phyloP scores from a whole-genome alignment of 1,139 yeast genomes.

The Blastobotrys raffinosifermentans region DNA sequence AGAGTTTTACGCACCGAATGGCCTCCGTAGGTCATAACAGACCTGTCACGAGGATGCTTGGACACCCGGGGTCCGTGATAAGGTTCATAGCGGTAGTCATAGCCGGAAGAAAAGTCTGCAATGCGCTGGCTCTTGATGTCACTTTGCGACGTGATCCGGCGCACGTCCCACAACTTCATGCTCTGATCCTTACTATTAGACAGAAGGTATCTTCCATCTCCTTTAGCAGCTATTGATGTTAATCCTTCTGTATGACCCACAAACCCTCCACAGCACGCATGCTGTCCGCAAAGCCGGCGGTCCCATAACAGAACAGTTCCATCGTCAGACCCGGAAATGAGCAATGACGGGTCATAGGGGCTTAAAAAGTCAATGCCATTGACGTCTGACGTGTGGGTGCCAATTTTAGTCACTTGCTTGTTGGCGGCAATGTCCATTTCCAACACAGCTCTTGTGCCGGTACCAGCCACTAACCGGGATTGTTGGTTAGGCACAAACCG shows the following conservation, averaged over 20 bases:
- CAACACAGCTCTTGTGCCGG: conserved; percentile 14
- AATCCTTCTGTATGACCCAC: conserved; percentile 67
- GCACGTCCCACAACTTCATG: conserved; percentile 32
- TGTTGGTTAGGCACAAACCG: conserved; percentile 21
- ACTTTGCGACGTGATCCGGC: conserved; percentile 19
- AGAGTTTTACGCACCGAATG: conserved; percentile 29
- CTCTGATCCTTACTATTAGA: conserved; percentile 32
- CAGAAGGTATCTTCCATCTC: conserved; percentile 27
- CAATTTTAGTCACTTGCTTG: conserved; percentile 5
- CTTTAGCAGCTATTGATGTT: conserved; percentile 27
- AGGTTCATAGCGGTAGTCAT: conserved; percentile 25
- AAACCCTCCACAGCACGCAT: conserved; percentile 53
- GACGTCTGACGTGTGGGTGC: conserved; percentile 15
- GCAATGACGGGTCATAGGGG: conserved; percentile 57
- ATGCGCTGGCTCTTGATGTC: conserved; percentile 11
- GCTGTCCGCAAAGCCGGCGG: conserved; percentile 44
- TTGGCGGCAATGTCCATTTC: conserved; percentile 1
- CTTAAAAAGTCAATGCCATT: conserved; percentile 9
- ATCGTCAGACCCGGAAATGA: conserved; percentile 80
- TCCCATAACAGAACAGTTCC: conserved; percentile 84
- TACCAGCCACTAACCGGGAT: conserved; percentile 22
- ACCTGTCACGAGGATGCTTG: conserved; percentile 25
- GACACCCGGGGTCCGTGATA: conserved; percentile 20
- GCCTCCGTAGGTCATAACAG: conserved; percentile 31
- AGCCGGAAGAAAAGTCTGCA: conserved; percentile 16